These are phyloP conservation scores for Kuraishia capsulata DNA, from an alignment of 805 yeast species.

Conservation along the genomic window DNA sequence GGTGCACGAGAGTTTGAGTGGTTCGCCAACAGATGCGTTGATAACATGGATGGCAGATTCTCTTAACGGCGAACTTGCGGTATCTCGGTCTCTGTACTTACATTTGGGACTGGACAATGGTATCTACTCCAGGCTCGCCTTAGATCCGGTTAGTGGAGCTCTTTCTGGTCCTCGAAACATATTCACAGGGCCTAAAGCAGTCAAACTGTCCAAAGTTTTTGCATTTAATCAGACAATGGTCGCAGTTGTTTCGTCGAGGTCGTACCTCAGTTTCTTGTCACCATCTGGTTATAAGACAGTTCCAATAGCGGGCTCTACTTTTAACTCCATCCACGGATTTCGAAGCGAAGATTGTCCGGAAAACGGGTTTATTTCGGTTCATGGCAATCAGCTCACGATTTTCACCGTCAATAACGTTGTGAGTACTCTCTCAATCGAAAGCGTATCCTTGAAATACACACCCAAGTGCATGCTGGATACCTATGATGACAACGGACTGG, in stretches of 20 bases:
- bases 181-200: slow-evolving; percentile 65
- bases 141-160: slow-evolving; percentile 55
- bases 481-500: slow-evolving; percentile 13
- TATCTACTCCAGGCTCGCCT: slow-evolving; percentile 53
- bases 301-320: slow-evolving; percentile 34
- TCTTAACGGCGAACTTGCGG: slow-evolving; percentile 5
- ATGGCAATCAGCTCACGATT: slow-evolving; percentile 41
- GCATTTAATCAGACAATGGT: slow-evolving; percentile 24
- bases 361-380: slow-evolving; percentile 57
- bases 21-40: slow-evolving; percentile 31
- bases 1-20: slow-evolving; percentile 57
- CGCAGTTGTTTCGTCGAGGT: slow-evolving; percentile 41
- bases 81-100: slow-evolving; percentile 23
- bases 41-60: slow-evolving; percentile 22
- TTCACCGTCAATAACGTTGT: slow-evolving; percentile 38
- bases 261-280: slow-evolving; percentile 44
- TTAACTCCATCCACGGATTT: slow-evolving; percentile 43
- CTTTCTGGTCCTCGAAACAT: slow-evolving; percentile 55
- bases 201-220: slow-evolving; percentile 33
- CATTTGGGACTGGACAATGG: slow-evolving; percentile 86
- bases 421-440: slow-evolving; percentile 24
- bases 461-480: slow-evolving; percentile 35
- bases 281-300: slow-evolving; percentile 28
- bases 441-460: slow-evolving; percentile 36
- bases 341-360: slow-evolving; percentile 50